These are phyloP conservation scores for Scheffersomyces amazonensis DNA, from an alignment of 805 yeast species.

Conservation along the genomic window DNA sequence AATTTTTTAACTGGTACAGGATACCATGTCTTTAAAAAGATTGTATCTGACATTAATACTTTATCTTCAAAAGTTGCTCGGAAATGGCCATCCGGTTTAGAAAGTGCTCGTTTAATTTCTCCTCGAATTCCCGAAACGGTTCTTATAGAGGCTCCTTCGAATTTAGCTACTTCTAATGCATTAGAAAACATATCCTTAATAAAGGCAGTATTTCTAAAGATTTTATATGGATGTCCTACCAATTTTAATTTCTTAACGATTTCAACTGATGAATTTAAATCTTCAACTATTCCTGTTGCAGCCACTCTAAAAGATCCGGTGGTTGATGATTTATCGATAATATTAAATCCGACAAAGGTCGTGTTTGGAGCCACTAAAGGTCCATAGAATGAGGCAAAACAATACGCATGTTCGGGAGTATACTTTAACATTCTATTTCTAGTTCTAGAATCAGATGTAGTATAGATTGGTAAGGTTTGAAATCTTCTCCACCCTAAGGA, in stretches of 20 bases:
- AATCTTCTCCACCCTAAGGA: slow-evolving; percentile 98
- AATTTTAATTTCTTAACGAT: slow-evolving; percentile 94
- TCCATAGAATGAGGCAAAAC: slow-evolving; percentile 94
- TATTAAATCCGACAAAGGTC: slow-evolving; percentile 92
- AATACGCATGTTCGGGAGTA: slow-evolving; percentile 97
- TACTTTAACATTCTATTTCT: slow-evolving; percentile 97
- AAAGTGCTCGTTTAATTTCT: slow-evolving; percentile 90
- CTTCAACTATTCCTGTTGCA: slow-evolving; percentile 95
- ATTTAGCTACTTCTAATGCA: slow-evolving; percentile 91
- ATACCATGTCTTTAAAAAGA: slow-evolving; percentile 93
- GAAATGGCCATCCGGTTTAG: slow-evolving; percentile 92
- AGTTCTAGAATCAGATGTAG: slow-evolving; percentile 96
- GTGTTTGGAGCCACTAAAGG: slow-evolving; percentile 97
- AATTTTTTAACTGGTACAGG: slow-evolving; percentile 88
- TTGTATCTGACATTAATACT: slow-evolving; percentile 83
- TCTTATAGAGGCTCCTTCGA: slow-evolving; percentile 95
- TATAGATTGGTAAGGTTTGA: slow-evolving; percentile 92
- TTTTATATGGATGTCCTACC: slow-evolving; percentile 92
- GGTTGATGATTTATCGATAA: slow-evolving; percentile 78
- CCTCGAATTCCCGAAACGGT: slow-evolving; percentile 98
- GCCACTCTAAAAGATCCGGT: slow-evolving; percentile 91
- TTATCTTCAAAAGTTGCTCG: slow-evolving; percentile 98
- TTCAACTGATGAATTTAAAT: slow-evolving; percentile 84
- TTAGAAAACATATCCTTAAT: slow-evolving; percentile 94
- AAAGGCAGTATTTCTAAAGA: slow-evolving; percentile 94